Conservation (phyloP, 331 rosid species). For the Cydonia oblonga region DNA sequence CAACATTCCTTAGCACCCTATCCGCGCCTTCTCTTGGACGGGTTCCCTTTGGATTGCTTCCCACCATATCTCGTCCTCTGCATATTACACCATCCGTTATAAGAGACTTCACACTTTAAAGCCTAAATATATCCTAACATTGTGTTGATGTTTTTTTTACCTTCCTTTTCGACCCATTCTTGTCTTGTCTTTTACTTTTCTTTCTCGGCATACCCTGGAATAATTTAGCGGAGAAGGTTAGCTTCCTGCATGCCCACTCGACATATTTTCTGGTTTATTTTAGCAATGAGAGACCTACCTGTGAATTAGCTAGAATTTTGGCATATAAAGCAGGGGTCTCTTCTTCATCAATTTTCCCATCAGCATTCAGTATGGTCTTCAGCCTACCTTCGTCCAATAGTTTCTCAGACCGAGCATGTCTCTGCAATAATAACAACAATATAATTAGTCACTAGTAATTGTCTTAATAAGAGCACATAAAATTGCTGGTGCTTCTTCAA, state of each 20-base stretch:
- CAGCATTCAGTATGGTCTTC: constrained; percentile 59
- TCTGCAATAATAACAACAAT: constrained; percentile 29
- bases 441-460: constrained; percentile 1
- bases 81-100: constrained; percentile 10
- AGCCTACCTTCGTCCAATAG: constrained; percentile 56
- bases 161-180: constrained; percentile 2
- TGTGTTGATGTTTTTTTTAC: not conserved
- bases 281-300: constrained; percentile 10
- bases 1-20: constrained; percentile 11
- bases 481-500: not conserved
- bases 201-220: constrained; percentile 36
- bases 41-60: constrained; percentile 12
- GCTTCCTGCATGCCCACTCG: not conserved
- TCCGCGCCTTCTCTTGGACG: constrained; percentile 41
- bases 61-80: constrained; percentile 32
- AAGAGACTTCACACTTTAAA: not conserved
- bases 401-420: constrained; percentile 82
- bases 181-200: constrained; percentile 7
- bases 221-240: not conserved
- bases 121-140: not conserved
- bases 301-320: constrained; percentile 32
- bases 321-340: constrained; percentile 37
- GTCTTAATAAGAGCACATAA: constrained; percentile 2
- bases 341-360: constrained; percentile 66
- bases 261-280: not conserved